Base-by-base conservation (phyloP, 2,329 filamentous ascomycete genomes). In the Aspergillus arachidicola region DNA sequence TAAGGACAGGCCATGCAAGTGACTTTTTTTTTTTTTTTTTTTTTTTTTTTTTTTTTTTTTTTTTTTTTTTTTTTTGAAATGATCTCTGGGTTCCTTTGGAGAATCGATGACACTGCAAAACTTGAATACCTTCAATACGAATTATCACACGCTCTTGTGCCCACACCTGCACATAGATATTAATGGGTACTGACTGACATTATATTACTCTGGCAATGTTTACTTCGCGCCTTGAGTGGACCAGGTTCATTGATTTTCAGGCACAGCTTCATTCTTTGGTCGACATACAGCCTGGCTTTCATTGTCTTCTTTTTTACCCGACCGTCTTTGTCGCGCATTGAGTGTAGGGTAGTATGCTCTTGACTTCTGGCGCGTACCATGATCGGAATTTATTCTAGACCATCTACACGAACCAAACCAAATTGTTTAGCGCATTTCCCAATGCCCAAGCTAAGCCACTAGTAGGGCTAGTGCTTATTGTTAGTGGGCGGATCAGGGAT, bases 321-420 rank as follows among this genome's bases (percentile, higher is more conserved):
- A 19, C 12, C 23, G 21, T 50, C 46, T 50, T 46, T 46, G n/a
- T 46, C 23, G 19, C 21, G n/a, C n/a, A 46, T 23, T 21, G 43
- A 46, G 19, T 23, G n/a, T 23, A 3, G 6, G 26, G 16, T 41
- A 41, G 19, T 9, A 41, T n/a, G 6, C 38, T 41, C 16, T 41
- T 19, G 19, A n/a, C 38, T 41, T 41, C 38, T 50, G 51, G 51
- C 51, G n/a, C 51, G 51, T 54, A 54, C 32, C 51, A 36, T 54
- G 21, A 36, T 36, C 14, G 2, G 46, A 16, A 30, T 50, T 50
- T 19, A 50, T 19, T 54, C 28, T 54, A 36, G 32, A 54, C 51
- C 30, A 21, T 28, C 46, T 9, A 36, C 3, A 53, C 50, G 10
- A 54, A 36, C 51, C 51, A 36, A 21, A 54, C 51, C 32, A 9